Conservation (phyloP, 2,329 filamentous ascomycete species). For the Seiridium cupressi region DNA sequence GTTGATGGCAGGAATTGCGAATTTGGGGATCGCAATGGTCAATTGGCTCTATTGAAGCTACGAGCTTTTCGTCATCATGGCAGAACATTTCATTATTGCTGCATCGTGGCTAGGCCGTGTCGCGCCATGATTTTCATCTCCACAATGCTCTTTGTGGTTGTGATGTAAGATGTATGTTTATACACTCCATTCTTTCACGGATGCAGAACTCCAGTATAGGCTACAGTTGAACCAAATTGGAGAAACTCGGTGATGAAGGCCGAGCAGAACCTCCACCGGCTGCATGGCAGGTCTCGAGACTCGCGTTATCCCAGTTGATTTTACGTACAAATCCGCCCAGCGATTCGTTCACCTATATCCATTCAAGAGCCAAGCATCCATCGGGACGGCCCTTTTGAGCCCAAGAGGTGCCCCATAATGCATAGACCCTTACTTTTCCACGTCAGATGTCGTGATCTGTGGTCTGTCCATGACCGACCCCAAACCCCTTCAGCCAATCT, state of each 20-base stretch:
- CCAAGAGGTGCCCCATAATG: background rate
- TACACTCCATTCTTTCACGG: no score
- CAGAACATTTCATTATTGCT: conserved; percentile 1
- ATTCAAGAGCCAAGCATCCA: background rate
- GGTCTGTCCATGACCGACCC: background rate
- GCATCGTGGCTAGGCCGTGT: background rate
- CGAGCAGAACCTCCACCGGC: background rate
- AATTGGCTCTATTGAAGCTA: background rate
- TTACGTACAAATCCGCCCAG: conserved; percentile 1
- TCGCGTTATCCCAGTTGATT: background rate
- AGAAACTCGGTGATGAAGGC: background rate
- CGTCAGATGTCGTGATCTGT: background rate
- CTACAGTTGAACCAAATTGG: no score
- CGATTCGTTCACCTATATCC: conserved; percentile 2
- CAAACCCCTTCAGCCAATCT: background rate
- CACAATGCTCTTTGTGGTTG: no score
- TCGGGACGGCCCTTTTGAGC: conserved; percentile 1
- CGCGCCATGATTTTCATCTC: no score
- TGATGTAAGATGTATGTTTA: no score
- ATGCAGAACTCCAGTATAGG: no score
- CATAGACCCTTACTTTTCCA: background rate
- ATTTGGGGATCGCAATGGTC: background rate
- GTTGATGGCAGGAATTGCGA: background rate
- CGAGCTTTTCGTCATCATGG: background rate
- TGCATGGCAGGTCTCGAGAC: background rate